These are phyloP conservation scores for Chrysanthemum makinoi DNA, from an alignment of 129 eudicot species.

Conservation along the genomic window DNA sequence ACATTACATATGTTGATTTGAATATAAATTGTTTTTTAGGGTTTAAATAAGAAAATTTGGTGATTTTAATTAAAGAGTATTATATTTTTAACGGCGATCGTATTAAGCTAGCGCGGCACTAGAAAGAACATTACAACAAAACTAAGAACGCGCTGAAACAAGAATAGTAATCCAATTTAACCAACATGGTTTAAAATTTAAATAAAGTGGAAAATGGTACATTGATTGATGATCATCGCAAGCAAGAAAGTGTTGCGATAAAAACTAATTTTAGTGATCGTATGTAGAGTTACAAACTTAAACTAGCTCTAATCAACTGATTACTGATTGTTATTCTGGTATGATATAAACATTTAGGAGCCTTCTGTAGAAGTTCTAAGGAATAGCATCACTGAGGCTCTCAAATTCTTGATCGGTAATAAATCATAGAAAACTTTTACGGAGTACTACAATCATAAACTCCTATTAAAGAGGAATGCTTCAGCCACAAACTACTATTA, in stretches of 20 bases:
- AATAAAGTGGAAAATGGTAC: background rate
- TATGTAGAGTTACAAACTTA: too few species aligned
- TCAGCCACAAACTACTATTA: too few species aligned
- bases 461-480: too few species aligned
- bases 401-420: conserved; percentile 53
- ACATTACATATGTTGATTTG: background rate
- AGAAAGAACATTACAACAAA: too few species aligned
- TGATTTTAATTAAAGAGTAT: background rate
- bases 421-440: background rate
- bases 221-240: background rate
- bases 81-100: too few species aligned
- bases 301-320: too few species aligned
- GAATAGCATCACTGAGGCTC: conserved; percentile 44
- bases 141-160: too few species aligned
- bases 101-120: too few species aligned
- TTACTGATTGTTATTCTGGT: background rate
- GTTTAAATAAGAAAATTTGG: background rate
- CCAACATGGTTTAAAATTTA: too few species aligned
- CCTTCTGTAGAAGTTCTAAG: conserved; percentile 39
- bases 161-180: too few species aligned
- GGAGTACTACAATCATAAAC: background rate
- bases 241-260: too few species aligned
- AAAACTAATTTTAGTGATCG: too few species aligned
- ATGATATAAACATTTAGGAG: conserved; percentile 32
- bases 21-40: background rate